Base-by-base conservation (phyloP, 768 basidiomycete species). In the Clavulina sp. region DNA sequence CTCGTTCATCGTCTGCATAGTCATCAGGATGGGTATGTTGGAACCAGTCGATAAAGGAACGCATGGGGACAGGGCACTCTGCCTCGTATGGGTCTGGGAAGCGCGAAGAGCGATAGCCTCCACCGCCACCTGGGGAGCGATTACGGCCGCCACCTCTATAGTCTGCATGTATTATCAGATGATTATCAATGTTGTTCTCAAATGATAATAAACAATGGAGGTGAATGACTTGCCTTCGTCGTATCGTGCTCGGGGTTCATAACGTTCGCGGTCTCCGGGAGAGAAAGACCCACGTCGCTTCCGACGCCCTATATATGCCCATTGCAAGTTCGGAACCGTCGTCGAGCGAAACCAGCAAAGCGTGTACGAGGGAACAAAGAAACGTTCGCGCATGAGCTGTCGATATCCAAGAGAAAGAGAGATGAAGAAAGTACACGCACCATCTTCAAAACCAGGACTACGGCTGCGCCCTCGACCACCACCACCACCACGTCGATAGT, bases 11-110 rank as follows among this genome's bases (percentile, higher is more conserved):
- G 55, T 87, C 83, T 4, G 71, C 70, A 16, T 84, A 85, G 61
- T 82, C 76, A 56, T 80, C 75, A 4, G 84, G 80, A 59, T 75
- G 80, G 56, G 67, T 77, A 60, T 72, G 81, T 32, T 86, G 76
- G 64, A 86, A 88, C 86, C 86, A 88, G 58, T 88, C 85, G 2
- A 83, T 83, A 57, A 79, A 88, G 58, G 86, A 82, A 65, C 86
- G 85, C 62, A 88, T 62, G 1, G 78, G 73, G 4, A 82, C 83
- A 31, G 84, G 81, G 60, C 81, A 85, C 57, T 86, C 85, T 57
- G 84, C 77, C 2, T 78, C 78, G 58, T 83, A 81, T 7, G 86
- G 86, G 59, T 88, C 83, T 3, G 50, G 46, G n/a, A 47, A 52
- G 41, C 54, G 40, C 7, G 48, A 29, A 38, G 9, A 7, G 34